These are phyloP conservation scores for Cercospora beticola DNA, from an alignment of 2,329 filamentous ascomycete genomes.

Conservation along the genomic window DNA sequence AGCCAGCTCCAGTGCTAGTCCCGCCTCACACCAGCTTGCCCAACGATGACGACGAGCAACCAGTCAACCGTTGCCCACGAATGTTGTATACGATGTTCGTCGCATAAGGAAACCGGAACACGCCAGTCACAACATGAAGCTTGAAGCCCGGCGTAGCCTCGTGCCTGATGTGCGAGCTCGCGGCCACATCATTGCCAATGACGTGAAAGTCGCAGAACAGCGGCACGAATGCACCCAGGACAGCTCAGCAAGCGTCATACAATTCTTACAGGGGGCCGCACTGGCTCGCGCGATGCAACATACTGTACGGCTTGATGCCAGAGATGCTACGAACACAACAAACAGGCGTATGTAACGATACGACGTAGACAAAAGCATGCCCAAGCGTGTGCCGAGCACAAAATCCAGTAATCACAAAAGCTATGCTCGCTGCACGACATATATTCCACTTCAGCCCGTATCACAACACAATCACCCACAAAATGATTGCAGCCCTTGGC, in stretches of 20 bases:
- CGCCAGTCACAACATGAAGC: neutral
- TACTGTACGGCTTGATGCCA: neutral
- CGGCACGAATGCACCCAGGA: neutral
- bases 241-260: neutral
- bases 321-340: neutral
- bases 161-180: neutral
- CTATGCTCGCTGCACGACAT: neutral
- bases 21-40: neutral
- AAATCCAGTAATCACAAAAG: neutral
- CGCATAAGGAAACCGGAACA: neutral
- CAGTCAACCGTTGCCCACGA: neutral
- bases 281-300: neutral
- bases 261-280: neutral
- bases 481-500: neutral
- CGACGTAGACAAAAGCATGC: neutral
- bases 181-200: neutral
- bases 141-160: neutral
- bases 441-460: neutral
- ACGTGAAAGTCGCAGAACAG: neutral
- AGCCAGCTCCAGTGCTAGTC: neutral
- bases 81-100: neutral
- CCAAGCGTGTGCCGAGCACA: neutral
- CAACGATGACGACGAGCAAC: neutral
- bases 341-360: neutral
- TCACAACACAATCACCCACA: neutral